phyloP scores from a whole-genome alignment of 2,329 filamentous ascomycete species.

The Tothia fuscella region DNA sequence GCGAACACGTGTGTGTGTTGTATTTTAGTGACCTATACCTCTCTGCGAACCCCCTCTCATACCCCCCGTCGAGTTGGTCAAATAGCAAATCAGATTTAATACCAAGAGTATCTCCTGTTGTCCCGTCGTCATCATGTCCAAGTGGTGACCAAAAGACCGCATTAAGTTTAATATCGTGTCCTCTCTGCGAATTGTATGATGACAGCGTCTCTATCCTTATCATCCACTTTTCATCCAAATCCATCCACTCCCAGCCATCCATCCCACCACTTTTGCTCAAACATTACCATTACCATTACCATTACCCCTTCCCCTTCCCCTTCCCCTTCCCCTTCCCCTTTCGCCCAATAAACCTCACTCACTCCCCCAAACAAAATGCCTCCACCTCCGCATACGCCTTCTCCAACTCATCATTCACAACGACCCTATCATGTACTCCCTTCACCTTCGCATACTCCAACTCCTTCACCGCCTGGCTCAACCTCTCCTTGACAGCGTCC shows the following conservation, averaged over 20 bases:
- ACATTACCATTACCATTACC: neutral
- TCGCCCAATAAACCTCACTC: neutral
- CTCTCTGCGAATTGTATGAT: no score
- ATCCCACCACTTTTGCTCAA: neutral
- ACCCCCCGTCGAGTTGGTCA: no score
- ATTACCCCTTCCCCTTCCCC: neutral
- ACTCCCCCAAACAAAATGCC: conserved; percentile 24
- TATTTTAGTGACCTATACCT: no score
- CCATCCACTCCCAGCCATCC: neutral
- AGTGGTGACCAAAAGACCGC: no score
- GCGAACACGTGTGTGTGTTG: no score
- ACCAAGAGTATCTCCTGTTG: no score
- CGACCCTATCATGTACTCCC: conserved; percentile 39
- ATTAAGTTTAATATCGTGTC: no score
- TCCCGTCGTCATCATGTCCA: no score
- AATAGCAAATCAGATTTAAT: no score
- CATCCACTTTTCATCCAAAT: no score
- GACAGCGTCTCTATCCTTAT: neutral
- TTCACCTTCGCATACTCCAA: conserved; percentile 29
- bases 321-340: no score
- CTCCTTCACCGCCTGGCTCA: conserved; percentile 36
- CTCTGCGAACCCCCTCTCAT: no score
- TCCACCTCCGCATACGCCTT: conserved; percentile 38
- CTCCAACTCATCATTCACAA: conserved; percentile 41
- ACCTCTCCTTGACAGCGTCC: conserved; percentile 34